phyloP scores from a whole-genome alignment of 2,329 filamentous ascomycete species.

The Nigrospora osmanthi region DNA sequence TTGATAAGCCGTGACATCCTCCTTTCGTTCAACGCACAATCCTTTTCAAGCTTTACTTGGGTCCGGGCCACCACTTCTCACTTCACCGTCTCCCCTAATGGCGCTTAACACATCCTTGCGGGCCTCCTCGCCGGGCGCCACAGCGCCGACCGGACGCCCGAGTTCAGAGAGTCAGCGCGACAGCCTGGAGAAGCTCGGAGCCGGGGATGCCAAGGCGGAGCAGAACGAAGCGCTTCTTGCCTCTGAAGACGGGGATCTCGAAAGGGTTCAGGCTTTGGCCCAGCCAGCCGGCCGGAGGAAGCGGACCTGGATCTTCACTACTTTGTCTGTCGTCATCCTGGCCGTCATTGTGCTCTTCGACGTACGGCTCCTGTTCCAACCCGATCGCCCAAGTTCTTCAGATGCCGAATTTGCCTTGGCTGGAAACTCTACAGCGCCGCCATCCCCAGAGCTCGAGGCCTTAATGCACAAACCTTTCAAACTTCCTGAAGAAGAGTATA shows the following conservation, averaged over 20 bases:
- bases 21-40: no score
- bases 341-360: conserved; percentile 4
- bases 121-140: not conserved
- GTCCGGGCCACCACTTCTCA: not conserved
- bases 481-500: conserved; percentile 36
- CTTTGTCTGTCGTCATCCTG: conserved; percentile 4
- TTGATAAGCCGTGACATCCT: no score
- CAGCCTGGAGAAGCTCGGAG: not conserved
- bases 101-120: not conserved
- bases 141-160: not conserved
- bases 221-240: conserved; percentile 6
- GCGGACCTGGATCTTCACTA: conserved; percentile 6
- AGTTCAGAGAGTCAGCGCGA: not conserved
- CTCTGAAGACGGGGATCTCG: conserved; percentile 1
- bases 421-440: no score
- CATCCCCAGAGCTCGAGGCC: not conserved
- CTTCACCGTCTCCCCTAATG: not conserved
- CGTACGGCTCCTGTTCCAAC: conserved; percentile 1
- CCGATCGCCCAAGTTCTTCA: not conserved
- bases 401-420: no score
- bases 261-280: not conserved
- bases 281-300: not conserved
- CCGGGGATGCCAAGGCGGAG: conserved; percentile 2
- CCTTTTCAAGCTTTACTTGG: no score
- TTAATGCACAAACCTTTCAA: conserved; percentile 3